These are phyloP conservation scores for Aphanomyces euteiches DNA, from an alignment of 352 stramenopile genomes.

Conservation along the genomic window DNA sequence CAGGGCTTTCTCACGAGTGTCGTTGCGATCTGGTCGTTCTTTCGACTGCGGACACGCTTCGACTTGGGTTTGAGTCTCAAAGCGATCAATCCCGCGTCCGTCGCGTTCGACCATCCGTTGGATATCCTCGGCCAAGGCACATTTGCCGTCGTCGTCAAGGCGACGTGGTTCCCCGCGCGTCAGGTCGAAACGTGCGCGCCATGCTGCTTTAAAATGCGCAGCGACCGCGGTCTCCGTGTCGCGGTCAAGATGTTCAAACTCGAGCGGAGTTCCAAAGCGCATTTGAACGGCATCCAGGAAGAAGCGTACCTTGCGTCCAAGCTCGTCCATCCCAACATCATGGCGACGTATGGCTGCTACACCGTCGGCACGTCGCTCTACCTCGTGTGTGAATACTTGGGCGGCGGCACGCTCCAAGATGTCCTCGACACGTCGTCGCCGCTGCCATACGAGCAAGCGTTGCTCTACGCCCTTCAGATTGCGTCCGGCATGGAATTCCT, in stretches of 20 bases:
- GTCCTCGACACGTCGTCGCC: conserved; percentile 49
- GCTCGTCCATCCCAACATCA: conserved; percentile 71
- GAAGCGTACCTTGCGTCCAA: conserved; percentile 77
- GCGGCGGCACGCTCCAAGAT: conserved; percentile 75
- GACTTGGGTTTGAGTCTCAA: conserved; percentile 77
- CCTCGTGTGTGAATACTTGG: conserved; percentile 78
- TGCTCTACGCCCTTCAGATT: conserved; percentile 77
- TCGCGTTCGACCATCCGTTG: conserved; percentile 74
- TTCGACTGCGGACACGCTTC: conserved; percentile 63
- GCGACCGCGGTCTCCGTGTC: conserved; percentile 44
- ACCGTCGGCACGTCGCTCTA: conserved; percentile 75
- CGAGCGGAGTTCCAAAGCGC: conserved; percentile 48
- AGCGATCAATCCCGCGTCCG: conserved; percentile 64
- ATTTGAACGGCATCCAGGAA: conserved; percentile 77
- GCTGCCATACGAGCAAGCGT: conserved; percentile 57
- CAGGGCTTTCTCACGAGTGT: conserved; percentile 55
- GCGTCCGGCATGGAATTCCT: conserved; percentile 79
- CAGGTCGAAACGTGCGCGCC: not conserved
- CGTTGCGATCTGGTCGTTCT: conserved; percentile 57
- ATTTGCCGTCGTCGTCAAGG: conserved; percentile 72
- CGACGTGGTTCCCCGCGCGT: conserved; percentile 49
- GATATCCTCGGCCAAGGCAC: conserved; percentile 78
- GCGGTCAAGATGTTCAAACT: conserved; percentile 69
- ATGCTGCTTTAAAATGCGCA: conserved; percentile 35
- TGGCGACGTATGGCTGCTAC: conserved; percentile 83